Conservation (phyloP, 352 stramenopile genomes). For the Globisporangium iwayamae region DNA sequence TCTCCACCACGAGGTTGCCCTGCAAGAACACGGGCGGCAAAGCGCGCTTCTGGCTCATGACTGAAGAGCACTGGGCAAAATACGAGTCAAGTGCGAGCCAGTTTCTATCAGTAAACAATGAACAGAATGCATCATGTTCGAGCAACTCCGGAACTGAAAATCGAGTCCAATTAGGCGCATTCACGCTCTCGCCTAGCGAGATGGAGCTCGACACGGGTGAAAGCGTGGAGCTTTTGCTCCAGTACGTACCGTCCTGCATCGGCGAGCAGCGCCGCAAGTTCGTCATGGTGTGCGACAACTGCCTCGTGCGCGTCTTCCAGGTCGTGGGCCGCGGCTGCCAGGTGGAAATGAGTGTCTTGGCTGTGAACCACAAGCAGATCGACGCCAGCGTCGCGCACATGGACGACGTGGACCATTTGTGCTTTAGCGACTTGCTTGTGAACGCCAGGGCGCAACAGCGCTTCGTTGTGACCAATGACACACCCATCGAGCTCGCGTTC, state of each 20-base stretch:
- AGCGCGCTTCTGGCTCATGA: constrained; percentile 72
- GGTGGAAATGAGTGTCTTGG: constrained; percentile 49
- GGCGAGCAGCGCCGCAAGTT: constrained; percentile 62
- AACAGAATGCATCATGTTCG: background rate
- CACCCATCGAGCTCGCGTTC: constrained; percentile 57
- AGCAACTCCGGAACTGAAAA: background rate
- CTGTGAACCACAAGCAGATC: constrained; percentile 42
- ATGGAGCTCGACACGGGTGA: constrained; percentile 47
- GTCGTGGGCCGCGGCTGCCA: constrained; percentile 63
- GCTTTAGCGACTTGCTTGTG: constrained; percentile 47
- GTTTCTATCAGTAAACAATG: constrained; percentile 2
- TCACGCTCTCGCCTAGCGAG: constrained; percentile 49
- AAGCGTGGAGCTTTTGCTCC: constrained; percentile 40
- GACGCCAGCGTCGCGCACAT: constrained; percentile 44
- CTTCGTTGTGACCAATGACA: constrained; percentile 60
- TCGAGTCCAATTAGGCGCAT: constrained; percentile 35
- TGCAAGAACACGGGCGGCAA: constrained; percentile 64
- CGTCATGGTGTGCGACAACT: constrained; percentile 84
- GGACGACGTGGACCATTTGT: constrained; percentile 39
- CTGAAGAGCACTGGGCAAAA: constrained; percentile 41
- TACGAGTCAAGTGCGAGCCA: constrained; percentile 26
- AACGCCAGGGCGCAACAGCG: constrained; percentile 28
- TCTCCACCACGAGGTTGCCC: constrained; percentile 35
- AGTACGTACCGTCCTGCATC: constrained; percentile 51
- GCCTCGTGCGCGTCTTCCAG: constrained; percentile 69